These are phyloP conservation scores for Exophiala calicioides DNA, from an alignment of 2,329 filamentous ascomycete genomes.

Conservation along the genomic window DNA sequence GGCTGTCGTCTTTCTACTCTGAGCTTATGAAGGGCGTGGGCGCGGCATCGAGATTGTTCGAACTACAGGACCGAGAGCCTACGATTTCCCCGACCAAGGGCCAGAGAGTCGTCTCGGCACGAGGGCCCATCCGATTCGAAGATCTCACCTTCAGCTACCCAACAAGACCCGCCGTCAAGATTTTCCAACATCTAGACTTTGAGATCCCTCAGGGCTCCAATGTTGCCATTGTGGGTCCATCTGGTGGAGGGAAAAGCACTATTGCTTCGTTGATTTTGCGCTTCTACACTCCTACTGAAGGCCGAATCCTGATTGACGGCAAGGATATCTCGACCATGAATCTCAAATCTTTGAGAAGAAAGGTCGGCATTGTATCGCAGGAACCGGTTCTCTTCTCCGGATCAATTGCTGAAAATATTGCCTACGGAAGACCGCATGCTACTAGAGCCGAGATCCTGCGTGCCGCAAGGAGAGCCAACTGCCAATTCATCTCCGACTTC, in stretches of 20 bases:
- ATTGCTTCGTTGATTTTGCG: slow-evolving; percentile 87
- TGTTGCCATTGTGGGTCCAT: slow-evolving; percentile 94
- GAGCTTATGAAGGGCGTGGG: slow-evolving; percentile 99
- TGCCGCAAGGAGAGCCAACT: slow-evolving; percentile 90
- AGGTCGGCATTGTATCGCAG: slow-evolving; percentile 93
- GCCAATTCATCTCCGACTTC: slow-evolving; percentile 93
- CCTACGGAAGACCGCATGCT: slow-evolving; percentile 82
- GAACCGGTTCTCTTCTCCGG: slow-evolving; percentile 90
- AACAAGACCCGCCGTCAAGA: slow-evolving; percentile 84
- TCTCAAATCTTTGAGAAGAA: slow-evolving; percentile 84
- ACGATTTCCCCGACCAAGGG: slow-evolving; percentile 87
- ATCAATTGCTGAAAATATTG: slow-evolving; percentile 78
- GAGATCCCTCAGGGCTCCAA: slow-evolving; percentile 91
- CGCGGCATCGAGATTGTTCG: slow-evolving; percentile 92
- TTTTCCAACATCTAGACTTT: slow-evolving; percentile 87
- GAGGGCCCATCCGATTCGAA: slow-evolving; percentile 84
- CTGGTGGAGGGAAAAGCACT: slow-evolving; percentile 93
- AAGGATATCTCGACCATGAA: slow-evolving; percentile 84
- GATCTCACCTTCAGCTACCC: slow-evolving; percentile 89
- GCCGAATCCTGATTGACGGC: slow-evolving; percentile 79
- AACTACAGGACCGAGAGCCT: slow-evolving; percentile 86
- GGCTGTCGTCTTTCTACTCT: slow-evolving; percentile 92
- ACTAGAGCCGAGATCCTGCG: slow-evolving; percentile 77
- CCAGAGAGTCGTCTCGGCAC: slow-evolving; percentile 74
- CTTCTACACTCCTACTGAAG: slow-evolving; percentile 82